Base-by-base conservation (phyloP, 1,284 basidiomycete genomes). In the Cutaneotrichosporon sp. region DNA sequence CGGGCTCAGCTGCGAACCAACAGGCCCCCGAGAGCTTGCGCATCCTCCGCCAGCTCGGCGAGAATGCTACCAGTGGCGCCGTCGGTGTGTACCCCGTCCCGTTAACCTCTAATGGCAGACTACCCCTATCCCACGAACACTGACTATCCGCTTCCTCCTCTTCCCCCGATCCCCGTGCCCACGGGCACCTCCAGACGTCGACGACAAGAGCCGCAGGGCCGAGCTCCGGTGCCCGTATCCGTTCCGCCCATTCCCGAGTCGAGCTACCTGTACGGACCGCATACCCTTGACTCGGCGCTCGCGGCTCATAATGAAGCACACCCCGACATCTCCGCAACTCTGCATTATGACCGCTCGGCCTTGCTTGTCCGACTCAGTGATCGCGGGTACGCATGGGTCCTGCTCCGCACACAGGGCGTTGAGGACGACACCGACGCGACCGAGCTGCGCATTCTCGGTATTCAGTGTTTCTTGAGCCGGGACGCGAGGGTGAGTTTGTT, bases 91-190 rank as follows among this genome's bases (percentile, higher is more conserved):
- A 4, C 8, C 14, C 16, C 39, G n/a, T 17, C 32, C 24, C 4
- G 8, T 25, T 11, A 41, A 14, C 22, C 12, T 22, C 38, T 41
- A 8, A 41, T 16, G 11, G 4, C 51, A 59, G 57, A 59, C 20
- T 59, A 51, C 34, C 57, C 57, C 4, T 59, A 59, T 31, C 57
- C 57, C 12, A 50, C 51, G 4, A 55, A 27, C 11, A 20, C 33
- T 1, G 44, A 52, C n/a, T 59, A 55, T 17, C 57, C 57, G 7
- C 51, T 59, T 7, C 57, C 57, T 0, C 57, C 57, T 3, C 53
- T 59, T 3, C 57, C 57, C 16, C 53, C 57, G 2, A 51, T 59
- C 12, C 57, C 57, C 6, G 51, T 52, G 1, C 57, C 57, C 8
- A 25, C 46, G n/a, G 45, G 45, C 20, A 20, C 46, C 24, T 37